Evolutionary conservation across 495 filamentous ascomycete species (phyloP).

Genomic region (Aspergillus mulundensis): DNA sequence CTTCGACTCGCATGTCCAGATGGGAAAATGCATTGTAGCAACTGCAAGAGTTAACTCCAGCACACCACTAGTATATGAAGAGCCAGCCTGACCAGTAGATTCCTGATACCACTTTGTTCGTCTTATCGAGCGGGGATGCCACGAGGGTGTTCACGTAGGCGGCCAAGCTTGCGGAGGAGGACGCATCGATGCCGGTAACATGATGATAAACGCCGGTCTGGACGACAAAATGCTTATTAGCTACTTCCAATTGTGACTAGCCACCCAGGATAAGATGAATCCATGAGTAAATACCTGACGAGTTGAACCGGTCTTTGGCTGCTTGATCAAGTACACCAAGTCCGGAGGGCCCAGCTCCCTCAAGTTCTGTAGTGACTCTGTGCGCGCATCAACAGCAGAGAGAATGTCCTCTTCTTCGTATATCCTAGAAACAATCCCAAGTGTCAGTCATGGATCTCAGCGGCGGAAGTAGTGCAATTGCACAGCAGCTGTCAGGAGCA

Average conservation of each 20-base stretch:
- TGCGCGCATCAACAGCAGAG: constrained; percentile 83
- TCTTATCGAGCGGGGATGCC: constrained; percentile 80
- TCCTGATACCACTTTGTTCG: constrained; percentile 86
- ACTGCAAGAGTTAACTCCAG: constrained; percentile 42
- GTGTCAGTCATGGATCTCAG: constrained; percentile 17
- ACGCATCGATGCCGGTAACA: constrained; percentile 96
- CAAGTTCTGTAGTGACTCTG: constrained; percentile 75
- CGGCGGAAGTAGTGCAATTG: constrained; percentile 14
- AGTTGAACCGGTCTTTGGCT: constrained; percentile 55
- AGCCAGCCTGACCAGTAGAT: constrained; percentile 73
- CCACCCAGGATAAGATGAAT: neutral
- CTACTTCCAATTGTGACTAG: neutral
- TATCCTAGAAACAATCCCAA: constrained; percentile 53
- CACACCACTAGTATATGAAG: constrained; percentile 10
- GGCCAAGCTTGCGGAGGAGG: constrained; percentile 91
- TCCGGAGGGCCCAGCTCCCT: constrained; percentile 95
- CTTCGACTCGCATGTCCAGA: constrained; percentile 96
- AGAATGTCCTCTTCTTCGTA: constrained; percentile 81
- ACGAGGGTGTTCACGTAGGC: constrained; percentile 98
- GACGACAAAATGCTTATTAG: constrained; percentile 1
- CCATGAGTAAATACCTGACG: constrained; percentile 38
- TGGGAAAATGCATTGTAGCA: constrained; percentile 99
- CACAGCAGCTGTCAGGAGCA: constrained; percentile 31
- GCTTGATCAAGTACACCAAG: constrained; percentile 90
- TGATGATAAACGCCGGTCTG: constrained; percentile 95